Conservation (phyloP, 805 yeast species). For the Barnettozyma populi region DNA sequence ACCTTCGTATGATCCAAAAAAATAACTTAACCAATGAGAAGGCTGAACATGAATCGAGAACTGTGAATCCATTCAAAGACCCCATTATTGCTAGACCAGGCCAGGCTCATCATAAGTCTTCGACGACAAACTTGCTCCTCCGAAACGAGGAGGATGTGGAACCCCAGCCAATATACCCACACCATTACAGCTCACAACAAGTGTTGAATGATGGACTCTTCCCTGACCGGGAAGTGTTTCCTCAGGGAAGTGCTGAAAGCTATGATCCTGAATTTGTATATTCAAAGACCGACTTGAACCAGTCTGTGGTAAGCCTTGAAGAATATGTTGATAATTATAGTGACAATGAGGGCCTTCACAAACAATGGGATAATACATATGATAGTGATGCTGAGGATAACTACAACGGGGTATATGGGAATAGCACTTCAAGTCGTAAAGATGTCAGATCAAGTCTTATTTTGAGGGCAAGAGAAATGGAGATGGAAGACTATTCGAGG, state of each 20-base stretch:
- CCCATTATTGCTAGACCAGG: constrained; percentile 5
- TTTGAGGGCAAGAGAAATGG: constrained; percentile 21
- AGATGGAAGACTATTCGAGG: constrained; percentile 20
- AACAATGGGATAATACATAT: background rate
- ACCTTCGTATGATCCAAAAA: background rate
- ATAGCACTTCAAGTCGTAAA: background rate
- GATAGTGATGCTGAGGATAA: background rate
- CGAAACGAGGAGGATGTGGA: background rate
- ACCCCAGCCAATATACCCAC: background rate
- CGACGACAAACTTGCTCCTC: background rate
- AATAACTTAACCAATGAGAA: background rate
- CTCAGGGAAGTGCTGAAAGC: background rate
- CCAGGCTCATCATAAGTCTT: constrained; percentile 1
- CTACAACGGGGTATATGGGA: background rate
- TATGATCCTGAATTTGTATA: constrained; percentile 1
- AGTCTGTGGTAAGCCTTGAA: background rate
- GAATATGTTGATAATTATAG: background rate
- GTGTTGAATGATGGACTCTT: background rate
- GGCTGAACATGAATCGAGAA: background rate
- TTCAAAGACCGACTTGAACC: background rate
- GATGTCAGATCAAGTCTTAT: constrained; percentile 19
- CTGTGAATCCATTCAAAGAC: constrained; percentile 8
- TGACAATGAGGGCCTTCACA: background rate
- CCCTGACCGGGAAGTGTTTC: background rate
- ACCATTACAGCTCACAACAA: background rate